phyloP scores from a whole-genome alignment of 495 filamentous ascomycete genomes.

The Hyaloscypha bicolor region DNA sequence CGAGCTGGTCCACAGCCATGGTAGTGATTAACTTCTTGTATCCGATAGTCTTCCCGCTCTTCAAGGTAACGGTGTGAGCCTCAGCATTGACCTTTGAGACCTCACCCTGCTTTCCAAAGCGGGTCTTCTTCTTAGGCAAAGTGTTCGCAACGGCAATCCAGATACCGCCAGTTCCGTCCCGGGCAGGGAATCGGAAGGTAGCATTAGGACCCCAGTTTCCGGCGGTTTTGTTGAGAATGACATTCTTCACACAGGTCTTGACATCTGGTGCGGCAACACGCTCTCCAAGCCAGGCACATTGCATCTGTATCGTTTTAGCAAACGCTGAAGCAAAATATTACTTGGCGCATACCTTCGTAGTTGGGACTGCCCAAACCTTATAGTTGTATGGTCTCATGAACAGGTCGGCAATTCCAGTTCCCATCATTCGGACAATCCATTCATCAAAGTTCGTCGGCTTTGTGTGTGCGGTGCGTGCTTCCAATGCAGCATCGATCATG shows the following conservation, averaged over 20 bases:
- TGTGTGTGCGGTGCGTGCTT: slow-evolving; percentile 78
- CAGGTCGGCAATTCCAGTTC: slow-evolving; percentile 84
- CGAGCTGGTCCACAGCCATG: slow-evolving; percentile 92
- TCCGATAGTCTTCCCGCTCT: slow-evolving; percentile 85
- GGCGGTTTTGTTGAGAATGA: slow-evolving; percentile 93
- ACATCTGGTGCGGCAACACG: slow-evolving; percentile 96
- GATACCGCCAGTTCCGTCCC: slow-evolving; percentile 95
- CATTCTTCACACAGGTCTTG: slow-evolving; percentile 93
- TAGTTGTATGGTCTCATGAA: slow-evolving; percentile 99
- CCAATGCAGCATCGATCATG: slow-evolving; percentile 93
- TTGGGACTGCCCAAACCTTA: slow-evolving; percentile 99
- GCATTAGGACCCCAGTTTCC: slow-evolving; percentile 98
- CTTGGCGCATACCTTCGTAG: slow-evolving; percentile 74
- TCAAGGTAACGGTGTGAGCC: slow-evolving; percentile 78
- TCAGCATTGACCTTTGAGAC: slow-evolving; percentile 85
- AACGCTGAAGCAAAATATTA: not conserved
- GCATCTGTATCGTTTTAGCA: slow-evolving; percentile 70
- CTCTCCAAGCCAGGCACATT: slow-evolving; percentile 98
- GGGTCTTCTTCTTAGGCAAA: slow-evolving; percentile 86
- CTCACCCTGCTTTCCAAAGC: slow-evolving; percentile 81
- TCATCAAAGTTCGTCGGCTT: slow-evolving; percentile 98
- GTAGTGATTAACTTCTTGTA: slow-evolving; percentile 94
- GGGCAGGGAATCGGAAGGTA: slow-evolving; percentile 97
- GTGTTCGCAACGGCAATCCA: slow-evolving; percentile 98
- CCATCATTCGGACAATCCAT: slow-evolving; percentile 95